phyloP scores from a whole-genome alignment of 1,284 basidiomycete species.

The Malassezia vespertilionis region DNA sequence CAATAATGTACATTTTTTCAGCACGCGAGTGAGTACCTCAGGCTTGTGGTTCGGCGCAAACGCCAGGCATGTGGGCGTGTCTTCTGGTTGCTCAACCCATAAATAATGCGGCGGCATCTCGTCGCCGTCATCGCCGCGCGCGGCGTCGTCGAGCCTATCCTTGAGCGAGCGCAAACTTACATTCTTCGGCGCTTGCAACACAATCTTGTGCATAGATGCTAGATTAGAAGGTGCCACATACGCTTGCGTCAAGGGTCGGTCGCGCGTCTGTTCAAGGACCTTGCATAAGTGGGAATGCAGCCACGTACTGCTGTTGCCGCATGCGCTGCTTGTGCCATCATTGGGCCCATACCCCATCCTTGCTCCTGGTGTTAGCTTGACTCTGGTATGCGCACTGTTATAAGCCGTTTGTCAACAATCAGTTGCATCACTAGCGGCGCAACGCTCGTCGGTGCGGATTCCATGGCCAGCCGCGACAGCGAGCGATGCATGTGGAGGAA shows the following conservation, averaged over 20 bases:
- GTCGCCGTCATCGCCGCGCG: conserved; percentile 8
- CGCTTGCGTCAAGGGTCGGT: conserved; percentile 13
- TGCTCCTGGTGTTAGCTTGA: conserved; percentile 42
- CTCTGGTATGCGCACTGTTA: conserved; percentile 13
- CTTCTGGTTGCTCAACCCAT: conserved; percentile 56
- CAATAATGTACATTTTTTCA: conserved; percentile 51
- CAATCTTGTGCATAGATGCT: conserved; percentile 40
- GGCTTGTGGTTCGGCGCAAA: conserved; percentile 53
- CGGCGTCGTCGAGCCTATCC: conserved; percentile 23
- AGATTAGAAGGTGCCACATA: conserved; percentile 25
- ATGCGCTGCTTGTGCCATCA: conserved; percentile 56
- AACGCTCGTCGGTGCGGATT: neutral
- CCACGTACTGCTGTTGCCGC: conserved; percentile 50
- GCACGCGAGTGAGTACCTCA: conserved; percentile 48
- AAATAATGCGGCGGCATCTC: conserved; percentile 49
- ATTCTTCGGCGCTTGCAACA: conserved; percentile 32
- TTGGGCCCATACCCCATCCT: conserved; percentile 54
- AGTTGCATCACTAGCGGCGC: conserved; percentile 44
- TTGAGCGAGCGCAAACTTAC: conserved; percentile 37
- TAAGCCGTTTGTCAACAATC: conserved; percentile 27
- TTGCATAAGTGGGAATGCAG: neutral
- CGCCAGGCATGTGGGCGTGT: conserved; percentile 53
- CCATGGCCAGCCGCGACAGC: too few relatives aligned
- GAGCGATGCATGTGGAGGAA: too few relatives aligned
- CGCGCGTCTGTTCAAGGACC: conserved; percentile 4